Evolutionary conservation across 441 rosid genomes (phyloP).

Genomic region (Croton laevigatus): DNA sequence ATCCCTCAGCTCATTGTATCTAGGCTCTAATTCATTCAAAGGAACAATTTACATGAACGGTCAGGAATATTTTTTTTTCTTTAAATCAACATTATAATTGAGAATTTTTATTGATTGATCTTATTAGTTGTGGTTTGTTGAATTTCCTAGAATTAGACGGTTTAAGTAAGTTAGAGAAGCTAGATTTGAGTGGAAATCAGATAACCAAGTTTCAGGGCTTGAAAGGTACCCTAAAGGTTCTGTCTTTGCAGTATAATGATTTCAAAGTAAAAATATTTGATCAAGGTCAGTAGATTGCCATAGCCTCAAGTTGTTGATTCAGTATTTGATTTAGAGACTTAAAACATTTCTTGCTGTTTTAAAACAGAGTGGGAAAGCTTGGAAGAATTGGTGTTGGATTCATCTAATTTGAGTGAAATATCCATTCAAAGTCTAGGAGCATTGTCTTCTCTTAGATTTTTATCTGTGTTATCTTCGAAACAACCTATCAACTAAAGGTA

Average conservation of each 20-base stretch:
- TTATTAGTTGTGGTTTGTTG: not conserved
- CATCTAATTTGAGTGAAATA: too few species aligned
- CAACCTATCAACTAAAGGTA: not conserved
- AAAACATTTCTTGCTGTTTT: not conserved
- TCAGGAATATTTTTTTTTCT: not conserved
- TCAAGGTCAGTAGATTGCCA: not conserved
- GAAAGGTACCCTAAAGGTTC: conserved; percentile 14
- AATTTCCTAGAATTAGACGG: not conserved
- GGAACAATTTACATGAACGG: conserved; percentile 14
- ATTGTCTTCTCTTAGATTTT: not conserved
- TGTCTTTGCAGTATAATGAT: not conserved
- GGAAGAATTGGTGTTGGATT: too few species aligned
- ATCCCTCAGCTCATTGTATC: not conserved
- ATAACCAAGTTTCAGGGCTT: not conserved
- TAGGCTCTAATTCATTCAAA: not conserved
- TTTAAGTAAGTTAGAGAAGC: conserved; percentile 6
- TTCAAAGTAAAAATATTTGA: not conserved
- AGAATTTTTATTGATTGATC: not conserved
- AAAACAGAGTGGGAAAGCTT: not conserved
- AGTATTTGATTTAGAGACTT: too few species aligned
- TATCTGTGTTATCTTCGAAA: not conserved
- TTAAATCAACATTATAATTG: not conserved
- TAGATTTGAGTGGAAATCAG: not conserved
- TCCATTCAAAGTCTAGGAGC: conserved; percentile 10
- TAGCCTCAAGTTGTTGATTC: not conserved